Base-by-base conservation (phyloP, 2,329 filamentous ascomycete species). In the Grosmannia huntii region DNA sequence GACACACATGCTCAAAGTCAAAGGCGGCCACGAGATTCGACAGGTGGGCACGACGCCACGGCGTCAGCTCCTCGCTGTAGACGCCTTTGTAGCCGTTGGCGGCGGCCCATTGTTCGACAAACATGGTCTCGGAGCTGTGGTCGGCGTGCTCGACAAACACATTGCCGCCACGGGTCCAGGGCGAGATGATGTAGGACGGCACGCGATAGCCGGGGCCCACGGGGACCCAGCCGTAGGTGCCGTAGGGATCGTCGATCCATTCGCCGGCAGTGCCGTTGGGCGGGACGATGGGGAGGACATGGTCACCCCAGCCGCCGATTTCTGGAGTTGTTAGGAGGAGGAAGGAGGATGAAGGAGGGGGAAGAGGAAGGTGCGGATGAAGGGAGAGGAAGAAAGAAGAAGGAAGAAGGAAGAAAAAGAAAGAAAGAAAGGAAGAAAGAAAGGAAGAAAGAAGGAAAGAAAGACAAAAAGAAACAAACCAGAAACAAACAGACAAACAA, bases 111-210 rank as follows among this genome's bases (percentile, higher is more conserved):
- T 76, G 63, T 62, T 78, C 76, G 7, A 78, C 60, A 60, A 78
- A 77, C 53, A 75, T 67, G 55, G 76, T 76, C 59, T 78, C 75
- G 1, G 74, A 76, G 63, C 70, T 76, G 64, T 78, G 75, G 63
- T 78, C 75, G 16, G 72, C 70, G 44, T 74, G 72, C 64, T 78
- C 75, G 21, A 72, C 75, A 62, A 76, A 77, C 3, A 77, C 74
- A 23, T 73, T 69, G 23, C 70, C 71, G 44, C 75, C 75, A 19
- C 75, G 72, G 2, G 75, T 77, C 74, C 75, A 78, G 0, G 76
- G 75, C 0, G 75, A 77, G 55, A 78, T 68, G 62, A 77, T 76
- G 62, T 75, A 75, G 64, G 76, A 75, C 0, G 75, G 75, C 1
- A 77, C 66, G 14, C 76, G 74, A 64, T 75, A 73, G 23, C 61